Base-by-base conservation (phyloP, 2,329 filamentous ascomycete genomes). In the Aspergillus ibericus region DNA sequence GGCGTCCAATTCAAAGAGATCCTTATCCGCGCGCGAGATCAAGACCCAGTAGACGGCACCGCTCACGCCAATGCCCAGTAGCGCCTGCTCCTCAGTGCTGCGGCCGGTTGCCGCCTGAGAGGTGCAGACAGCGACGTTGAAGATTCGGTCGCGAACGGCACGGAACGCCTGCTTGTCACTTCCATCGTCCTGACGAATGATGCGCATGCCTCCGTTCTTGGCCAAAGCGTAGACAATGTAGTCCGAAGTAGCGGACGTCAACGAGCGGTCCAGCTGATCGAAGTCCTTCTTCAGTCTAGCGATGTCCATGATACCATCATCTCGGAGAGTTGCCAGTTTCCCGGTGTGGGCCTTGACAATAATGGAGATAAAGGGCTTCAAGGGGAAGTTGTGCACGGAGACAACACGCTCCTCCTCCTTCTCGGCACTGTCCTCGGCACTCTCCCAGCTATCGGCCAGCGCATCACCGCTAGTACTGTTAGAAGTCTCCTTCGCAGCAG, bases 21-120 rank as follows among this genome's bases (percentile, higher is more conserved):
- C 92, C 68, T 90, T 90, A 64, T 90, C 84, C 51, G 87, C 84
- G 55, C 91, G 88, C 60, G 86, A 88, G 66, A 96, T 86, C 70
- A 90, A 84, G 10, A 92, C 88, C 90, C 95, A 99, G 79, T 98
- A 97, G n/a, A 98, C 92, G 9, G 93, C 91, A 46, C 95, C 96
- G 69, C 93, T 96, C 67, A 97, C 89, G 59, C 93, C 93, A 57
- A 95, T 98, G 40, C 91, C 93, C 56, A 99, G 88, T 55, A 98
- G 89, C 48, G 90, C 86, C 74, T 99, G 92, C 55, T 88, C 85
- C 36, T 88, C 86, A 18, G 82, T 77, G 18, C 80, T 76, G 16
- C 80, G 77, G 42, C 77, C 72, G 16, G 83, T 79, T 42, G 82
- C 51, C 10, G 36, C 74, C 3, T 85, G 81, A 4, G 86, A 87